Percentiles rank a stretch among this genome's conserved stretches.
Conservation (phyloP, 177 flowering plant genomes). For the Vitis hybrid region DNA sequence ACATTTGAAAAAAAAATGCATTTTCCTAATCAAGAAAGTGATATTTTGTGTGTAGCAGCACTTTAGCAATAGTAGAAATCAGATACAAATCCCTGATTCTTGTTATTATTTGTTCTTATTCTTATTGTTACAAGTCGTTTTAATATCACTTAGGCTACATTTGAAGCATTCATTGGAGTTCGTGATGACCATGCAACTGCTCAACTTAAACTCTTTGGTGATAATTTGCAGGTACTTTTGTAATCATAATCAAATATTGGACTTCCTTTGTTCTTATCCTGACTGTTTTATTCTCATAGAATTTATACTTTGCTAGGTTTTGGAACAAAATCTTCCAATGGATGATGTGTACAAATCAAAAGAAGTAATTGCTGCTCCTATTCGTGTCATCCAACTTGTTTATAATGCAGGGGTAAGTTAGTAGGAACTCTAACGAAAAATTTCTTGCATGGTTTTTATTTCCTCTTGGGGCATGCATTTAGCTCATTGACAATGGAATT, state of each 20-base stretch:
- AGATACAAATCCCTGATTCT: too few relatives aligned
- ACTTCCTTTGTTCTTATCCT: background rate
- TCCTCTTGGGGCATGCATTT: background rate
- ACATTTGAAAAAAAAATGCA: too few relatives aligned
- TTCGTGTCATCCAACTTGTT: conserved; percentile 83
- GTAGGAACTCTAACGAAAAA: background rate
- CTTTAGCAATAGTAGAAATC: too few relatives aligned
- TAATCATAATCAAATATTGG: background rate
- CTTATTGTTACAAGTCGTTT: background rate
- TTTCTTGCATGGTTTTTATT: background rate
- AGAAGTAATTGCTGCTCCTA: conserved; percentile 87
- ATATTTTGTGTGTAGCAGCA: too few relatives aligned
- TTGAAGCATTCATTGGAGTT: conserved; percentile 91
- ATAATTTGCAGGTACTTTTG: conserved; percentile 65
- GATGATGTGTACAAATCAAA: conserved; percentile 72
- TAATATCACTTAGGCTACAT: conserved; percentile 68
- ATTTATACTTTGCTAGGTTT: conserved; percentile 33
- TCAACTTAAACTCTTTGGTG: conserved; percentile 86
- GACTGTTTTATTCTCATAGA: background rate
- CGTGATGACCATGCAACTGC: conserved; percentile 89
- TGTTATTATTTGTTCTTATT: too few relatives aligned
- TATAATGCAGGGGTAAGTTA: conserved; percentile 87
- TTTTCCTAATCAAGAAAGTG: too few relatives aligned
- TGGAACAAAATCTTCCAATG: conserved; percentile 94
- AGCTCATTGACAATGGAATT: background rate